phyloP scores from a whole-genome alignment of 768 basidiomycete genomes.

The Leccinum uliginosum region DNA sequence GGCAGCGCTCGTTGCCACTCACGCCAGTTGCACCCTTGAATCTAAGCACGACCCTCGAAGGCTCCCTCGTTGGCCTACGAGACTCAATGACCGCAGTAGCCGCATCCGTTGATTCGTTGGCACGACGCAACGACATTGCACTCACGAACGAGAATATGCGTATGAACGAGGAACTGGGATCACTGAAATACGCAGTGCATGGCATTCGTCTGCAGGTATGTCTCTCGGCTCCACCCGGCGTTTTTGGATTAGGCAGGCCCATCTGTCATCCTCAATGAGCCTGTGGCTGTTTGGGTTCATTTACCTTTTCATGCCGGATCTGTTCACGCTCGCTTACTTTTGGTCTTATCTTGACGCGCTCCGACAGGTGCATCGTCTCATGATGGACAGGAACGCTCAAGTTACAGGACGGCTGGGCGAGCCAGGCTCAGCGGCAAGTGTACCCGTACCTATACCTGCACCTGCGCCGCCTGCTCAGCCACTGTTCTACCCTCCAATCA shows the following conservation, averaged over 20 bases:
- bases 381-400: slow-evolving; percentile 71
- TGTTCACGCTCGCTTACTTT: slow-evolving; percentile 12
- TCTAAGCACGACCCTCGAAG: slow-evolving; percentile 57
- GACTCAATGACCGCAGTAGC: slow-evolving; percentile 58
- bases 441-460: slow-evolving; percentile 21
- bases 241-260: slow-evolving; percentile 1
- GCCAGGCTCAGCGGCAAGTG: slow-evolving; percentile 5
- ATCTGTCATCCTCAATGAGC: not conserved
- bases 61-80: slow-evolving; percentile 53
- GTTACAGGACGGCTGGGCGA: slow-evolving; percentile 43
- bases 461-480: slow-evolving; percentile 20
- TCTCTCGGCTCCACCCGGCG: slow-evolving; percentile 11
- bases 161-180: slow-evolving; percentile 69
- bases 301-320: slow-evolving; percentile 6
- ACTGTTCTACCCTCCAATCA: slow-evolving; percentile 27
- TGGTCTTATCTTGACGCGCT: slow-evolving; percentile 10
- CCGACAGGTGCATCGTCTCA: slow-evolving; percentile 57
- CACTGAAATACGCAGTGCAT: slow-evolving; percentile 63
- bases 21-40: slow-evolving; percentile 56
- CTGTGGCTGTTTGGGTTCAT: slow-evolving; percentile 3
- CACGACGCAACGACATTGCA: slow-evolving; percentile 59
- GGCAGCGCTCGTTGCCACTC: slow-evolving; percentile 28
- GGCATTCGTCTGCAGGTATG: slow-evolving; percentile 77
- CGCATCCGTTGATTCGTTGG: slow-evolving; percentile 56
- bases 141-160: slow-evolving; percentile 68